Percentiles rank a stretch among this genome's conserved stretches.
Evolutionary conservation across 192 early-diverging fungal species (phyloP).

Genomic region (Coemansia sp.): DNA sequence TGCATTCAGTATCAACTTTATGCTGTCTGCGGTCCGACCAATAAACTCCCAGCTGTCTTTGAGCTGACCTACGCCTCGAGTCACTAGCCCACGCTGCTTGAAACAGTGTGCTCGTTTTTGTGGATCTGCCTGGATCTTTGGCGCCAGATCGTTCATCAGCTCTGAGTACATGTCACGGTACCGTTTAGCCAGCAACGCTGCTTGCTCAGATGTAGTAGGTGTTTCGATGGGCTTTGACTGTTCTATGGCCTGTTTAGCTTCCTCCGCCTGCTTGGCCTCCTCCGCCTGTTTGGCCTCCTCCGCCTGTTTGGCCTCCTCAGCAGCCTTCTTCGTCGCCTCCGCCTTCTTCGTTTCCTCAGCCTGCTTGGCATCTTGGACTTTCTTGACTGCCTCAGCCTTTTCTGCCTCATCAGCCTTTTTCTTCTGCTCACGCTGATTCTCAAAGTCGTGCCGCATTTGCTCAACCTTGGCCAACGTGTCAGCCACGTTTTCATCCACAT

Average conservation of each 20-base stretch:
- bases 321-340: not conserved
- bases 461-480: conserved; percentile 22
- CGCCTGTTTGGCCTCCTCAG: not conserved
- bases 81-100: conserved; percentile 38
- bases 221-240: not conserved
- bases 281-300: conserved; percentile 8
- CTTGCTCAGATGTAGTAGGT: not conserved
- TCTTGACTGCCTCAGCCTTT: conserved; percentile 5
- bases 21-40: conserved; percentile 13
- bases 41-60: conserved; percentile 45
- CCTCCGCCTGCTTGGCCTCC: conserved; percentile 6
- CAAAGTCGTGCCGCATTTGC: conserved; percentile 32
- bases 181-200: conserved; percentile 6
- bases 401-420: conserved; percentile 11
- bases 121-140: conserved; percentile 15
- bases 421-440: conserved; percentile 10
- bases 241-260: conserved; percentile 12
- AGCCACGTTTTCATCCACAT: conserved; percentile 9
- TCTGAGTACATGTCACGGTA: conserved; percentile 31
- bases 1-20: conserved; percentile 20
- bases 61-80: conserved; percentile 43
- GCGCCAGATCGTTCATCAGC: conserved; percentile 25
- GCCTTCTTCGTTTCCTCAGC: not conserved
- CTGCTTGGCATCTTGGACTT: not conserved
- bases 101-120: conserved; percentile 24